Percentiles rank a stretch among this genome's conserved stretches.
phyloP scores from a whole-genome alignment of 306 rosid species.

The Lablab purpureus region DNA sequence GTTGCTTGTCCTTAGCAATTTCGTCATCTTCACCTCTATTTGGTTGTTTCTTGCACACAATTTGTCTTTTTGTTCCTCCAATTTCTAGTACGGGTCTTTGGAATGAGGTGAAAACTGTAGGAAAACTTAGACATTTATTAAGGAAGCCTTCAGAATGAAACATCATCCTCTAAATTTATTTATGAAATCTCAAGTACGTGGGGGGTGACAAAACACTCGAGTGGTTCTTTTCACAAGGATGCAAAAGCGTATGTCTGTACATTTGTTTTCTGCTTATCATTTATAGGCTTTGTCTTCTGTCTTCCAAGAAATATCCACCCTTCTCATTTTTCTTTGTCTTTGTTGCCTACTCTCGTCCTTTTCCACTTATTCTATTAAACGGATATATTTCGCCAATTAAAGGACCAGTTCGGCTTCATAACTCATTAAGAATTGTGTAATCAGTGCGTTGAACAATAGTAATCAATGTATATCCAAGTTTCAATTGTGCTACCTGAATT shows the following conservation, averaged over 20 bases:
- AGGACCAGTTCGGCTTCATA: not conserved
- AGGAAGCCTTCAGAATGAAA: conserved; percentile 6
- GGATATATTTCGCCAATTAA: too few species aligned
- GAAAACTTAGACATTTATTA: not conserved
- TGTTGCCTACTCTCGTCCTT: not conserved
- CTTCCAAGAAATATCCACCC: not conserved
- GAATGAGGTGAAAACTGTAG: conserved; percentile 13
- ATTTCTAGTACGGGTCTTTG: not conserved
- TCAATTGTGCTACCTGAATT: too few species aligned
- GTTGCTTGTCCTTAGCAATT: not conserved
- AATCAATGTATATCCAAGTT: too few species aligned
- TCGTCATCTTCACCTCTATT: conserved; percentile 29
- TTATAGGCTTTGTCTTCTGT: not conserved
- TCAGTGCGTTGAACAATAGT: too few species aligned
- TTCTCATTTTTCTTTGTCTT: not conserved
- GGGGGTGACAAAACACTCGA: not conserved
- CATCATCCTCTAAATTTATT: conserved; percentile 30
- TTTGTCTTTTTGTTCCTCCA: not conserved
- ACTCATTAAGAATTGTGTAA: not conserved
- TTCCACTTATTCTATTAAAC: too few species aligned
- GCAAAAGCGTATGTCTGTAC: not conserved
- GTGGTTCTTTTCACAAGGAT: conserved; percentile 15
- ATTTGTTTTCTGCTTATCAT: not conserved
- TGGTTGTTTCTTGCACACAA: conserved; percentile 11
- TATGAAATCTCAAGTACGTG: conserved; percentile 13